Conservation (phyloP, 2,329 filamentous ascomycete genomes). For the Calonectria pseudoreteaudii region DNA sequence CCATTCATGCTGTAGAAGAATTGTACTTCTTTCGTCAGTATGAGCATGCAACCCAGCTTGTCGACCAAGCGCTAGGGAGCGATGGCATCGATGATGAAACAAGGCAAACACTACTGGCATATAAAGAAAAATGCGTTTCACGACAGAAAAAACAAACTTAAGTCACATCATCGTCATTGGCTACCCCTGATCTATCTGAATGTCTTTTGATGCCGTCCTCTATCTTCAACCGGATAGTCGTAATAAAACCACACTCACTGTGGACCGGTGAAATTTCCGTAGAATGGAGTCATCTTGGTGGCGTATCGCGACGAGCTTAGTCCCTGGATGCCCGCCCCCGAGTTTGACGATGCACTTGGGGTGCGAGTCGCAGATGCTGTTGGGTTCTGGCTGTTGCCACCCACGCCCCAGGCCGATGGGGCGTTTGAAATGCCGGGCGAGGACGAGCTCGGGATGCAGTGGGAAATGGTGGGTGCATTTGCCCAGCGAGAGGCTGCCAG, state of each 20-base stretch:
- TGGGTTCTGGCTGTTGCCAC: neutral
- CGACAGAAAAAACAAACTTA: conserved; percentile 41
- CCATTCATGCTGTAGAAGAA: conserved; percentile 68
- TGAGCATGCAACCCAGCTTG: conserved; percentile 57
- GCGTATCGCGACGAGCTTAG: conserved; percentile 20
- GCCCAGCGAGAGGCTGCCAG: conserved; percentile 35
- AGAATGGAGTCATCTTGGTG: neutral
- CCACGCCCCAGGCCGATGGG: neutral
- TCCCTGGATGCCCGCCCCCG: neutral
- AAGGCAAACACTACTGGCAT: conserved; percentile 52
- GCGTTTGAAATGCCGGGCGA: neutral
- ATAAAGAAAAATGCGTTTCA: conserved; percentile 54
- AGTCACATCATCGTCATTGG: neutral
- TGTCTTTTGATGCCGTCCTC: neutral
- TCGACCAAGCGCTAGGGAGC: conserved; percentile 48
- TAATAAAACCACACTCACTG: neutral
- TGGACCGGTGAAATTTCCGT: conserved; percentile 9
- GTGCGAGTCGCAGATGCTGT: neutral
- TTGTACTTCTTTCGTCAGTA: conserved; percentile 66
- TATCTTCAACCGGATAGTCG: neutral
- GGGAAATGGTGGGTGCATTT: neutral
- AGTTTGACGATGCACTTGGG: neutral
- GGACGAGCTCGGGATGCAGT: neutral
- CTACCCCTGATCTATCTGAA: neutral
- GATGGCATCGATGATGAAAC: conserved; percentile 58